Percentiles rank a stretch among this genome's conserved stretches.
Evolutionary conservation across 108 stramenopile genomes (phyloP).

Genomic region (Cyclotella cryptica): DNA sequence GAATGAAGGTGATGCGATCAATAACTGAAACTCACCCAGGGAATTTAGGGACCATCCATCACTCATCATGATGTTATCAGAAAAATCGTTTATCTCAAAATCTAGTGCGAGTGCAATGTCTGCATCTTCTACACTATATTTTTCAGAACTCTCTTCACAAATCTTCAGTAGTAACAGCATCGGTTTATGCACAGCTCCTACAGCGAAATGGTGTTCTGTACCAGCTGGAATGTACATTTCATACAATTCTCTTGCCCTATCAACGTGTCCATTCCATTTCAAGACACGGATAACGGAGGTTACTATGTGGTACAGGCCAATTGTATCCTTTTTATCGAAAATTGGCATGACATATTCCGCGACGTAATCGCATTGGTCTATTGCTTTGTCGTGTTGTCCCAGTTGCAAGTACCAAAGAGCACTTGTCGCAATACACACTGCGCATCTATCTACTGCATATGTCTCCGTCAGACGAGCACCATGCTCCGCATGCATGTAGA

Average conservation of each 20-base stretch:
- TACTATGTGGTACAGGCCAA: constrained; percentile 34
- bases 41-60: constrained; percentile 43
- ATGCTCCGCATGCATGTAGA: constrained; percentile 44
- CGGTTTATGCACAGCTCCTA: constrained; percentile 33
- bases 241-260: constrained; percentile 39
- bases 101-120: constrained; percentile 36
- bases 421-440: constrained; percentile 23
- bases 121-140: constrained; percentile 29
- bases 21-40: constrained; percentile 1
- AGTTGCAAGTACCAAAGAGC: constrained; percentile 37
- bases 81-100: constrained; percentile 32
- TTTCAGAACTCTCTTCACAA: constrained; percentile 39
- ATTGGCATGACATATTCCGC: constrained; percentile 28
- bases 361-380: constrained; percentile 40
- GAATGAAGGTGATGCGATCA: too few relatives aligned
- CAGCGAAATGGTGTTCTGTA: constrained; percentile 26
- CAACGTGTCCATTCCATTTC: constrained; percentile 45
- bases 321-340: constrained; percentile 31
- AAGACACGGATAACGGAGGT: constrained; percentile 36
- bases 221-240: constrained; percentile 17
- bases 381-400: constrained; percentile 33
- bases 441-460: constrained; percentile 42
- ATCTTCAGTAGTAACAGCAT: constrained; percentile 42
- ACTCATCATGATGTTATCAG: constrained; percentile 22
- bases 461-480: constrained; percentile 16